phyloP scores from a whole-genome alignment of 352 stramenopile species.

The Globisporangium lucens region DNA sequence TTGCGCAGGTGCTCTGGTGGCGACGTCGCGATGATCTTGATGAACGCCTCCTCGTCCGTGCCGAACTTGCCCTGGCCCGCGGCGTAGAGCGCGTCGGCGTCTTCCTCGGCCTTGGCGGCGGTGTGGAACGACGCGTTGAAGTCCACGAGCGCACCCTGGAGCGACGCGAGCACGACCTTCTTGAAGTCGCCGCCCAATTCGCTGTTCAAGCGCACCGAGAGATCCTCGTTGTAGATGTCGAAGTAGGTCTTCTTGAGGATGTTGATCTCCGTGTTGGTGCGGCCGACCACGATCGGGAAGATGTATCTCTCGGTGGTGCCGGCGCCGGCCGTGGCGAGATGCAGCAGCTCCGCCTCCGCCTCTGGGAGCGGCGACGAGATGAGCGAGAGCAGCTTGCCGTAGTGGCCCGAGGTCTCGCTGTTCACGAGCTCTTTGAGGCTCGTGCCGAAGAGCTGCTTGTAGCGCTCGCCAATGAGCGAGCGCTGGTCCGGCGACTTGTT shows the following conservation, averaged over 20 bases:
- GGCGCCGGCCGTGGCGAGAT: slow-evolving; percentile 57
- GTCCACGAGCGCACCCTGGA: slow-evolving; percentile 50
- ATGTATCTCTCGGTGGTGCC: slow-evolving; percentile 74
- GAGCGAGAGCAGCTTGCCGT: slow-evolving; percentile 58
- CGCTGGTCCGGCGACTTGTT: slow-evolving; percentile 56
- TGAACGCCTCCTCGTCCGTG: slow-evolving; percentile 47
- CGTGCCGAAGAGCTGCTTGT: slow-evolving; percentile 59
- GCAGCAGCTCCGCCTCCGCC: slow-evolving; percentile 60
- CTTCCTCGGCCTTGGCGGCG: slow-evolving; percentile 43
- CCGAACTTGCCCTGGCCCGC: slow-evolving; percentile 64
- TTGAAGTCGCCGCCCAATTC: slow-evolving; percentile 66
- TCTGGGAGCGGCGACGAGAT: slow-evolving; percentile 55
- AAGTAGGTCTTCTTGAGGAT: slow-evolving; percentile 85
- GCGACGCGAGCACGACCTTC: slow-evolving; percentile 64
- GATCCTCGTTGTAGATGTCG: slow-evolving; percentile 53
- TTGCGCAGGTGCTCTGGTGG: slow-evolving; percentile 26
- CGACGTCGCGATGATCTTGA: slow-evolving; percentile 29
- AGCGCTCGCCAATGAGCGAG: slow-evolving; percentile 62
- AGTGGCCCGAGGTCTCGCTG: slow-evolving; percentile 61
- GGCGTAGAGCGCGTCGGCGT: slow-evolving; percentile 66
- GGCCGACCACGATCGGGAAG: slow-evolving; percentile 60
- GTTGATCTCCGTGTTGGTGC: slow-evolving; percentile 66
- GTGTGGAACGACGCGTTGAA: slow-evolving; percentile 65
- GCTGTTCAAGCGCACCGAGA: slow-evolving; percentile 50
- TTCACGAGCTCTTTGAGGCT: slow-evolving; percentile 58